Base-by-base conservation (phyloP, 345 rosid genomes). In the Euphorbia lathyris region DNA sequence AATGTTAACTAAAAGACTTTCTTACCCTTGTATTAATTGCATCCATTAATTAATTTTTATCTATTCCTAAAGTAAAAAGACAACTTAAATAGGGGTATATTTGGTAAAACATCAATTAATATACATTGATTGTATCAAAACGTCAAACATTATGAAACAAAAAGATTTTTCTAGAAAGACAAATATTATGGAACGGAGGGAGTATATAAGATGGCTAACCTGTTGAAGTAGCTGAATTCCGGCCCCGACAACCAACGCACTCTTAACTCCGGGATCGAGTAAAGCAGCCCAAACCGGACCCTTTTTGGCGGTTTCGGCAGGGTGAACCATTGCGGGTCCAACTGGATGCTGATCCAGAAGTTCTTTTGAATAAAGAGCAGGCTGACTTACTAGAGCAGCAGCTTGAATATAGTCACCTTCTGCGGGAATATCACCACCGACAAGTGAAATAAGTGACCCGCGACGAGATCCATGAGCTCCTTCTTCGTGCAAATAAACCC, bases 211-310 rank as follows among this genome's bases (percentile, higher is more conserved):
- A 65, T 63, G 16, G 8, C 69, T 29, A 75, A 93, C 98, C 95
- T 94, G 99, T 66, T 95, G 97, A 61, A 95, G 97, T 9, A 95
- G 72, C 79, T 95, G 99, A 78, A 95, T 90, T 48, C 97, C 99
- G 14, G 88, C 58, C 68, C 99, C 97, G 42, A 95, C 99, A 1
- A 83, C 53, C 82, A 95, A 79, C 0, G 99, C 99, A 70, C 80
- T 90, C 75, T 92, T 88, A 27, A 95, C 83, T 67, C 99, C 99
- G 0, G 99, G 97, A 68, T 95, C 97, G 72, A 76, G 83, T 71
- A 95, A 90, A 66, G 93, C 97, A 38, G 81, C 69, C 97, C 96
- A 95, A 69, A 84, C 52, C 6, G 97, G 97, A 47, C 80, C 86
- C 73, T 86, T 74, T 0, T 84, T 53, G 71, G 88, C 83, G 0